A percentile compares a stretch with the other conserved stretches of the same genome.
phyloP scores from a whole-genome alignment of 176 grass and related monocot species.

The Carex littledalei region DNA sequence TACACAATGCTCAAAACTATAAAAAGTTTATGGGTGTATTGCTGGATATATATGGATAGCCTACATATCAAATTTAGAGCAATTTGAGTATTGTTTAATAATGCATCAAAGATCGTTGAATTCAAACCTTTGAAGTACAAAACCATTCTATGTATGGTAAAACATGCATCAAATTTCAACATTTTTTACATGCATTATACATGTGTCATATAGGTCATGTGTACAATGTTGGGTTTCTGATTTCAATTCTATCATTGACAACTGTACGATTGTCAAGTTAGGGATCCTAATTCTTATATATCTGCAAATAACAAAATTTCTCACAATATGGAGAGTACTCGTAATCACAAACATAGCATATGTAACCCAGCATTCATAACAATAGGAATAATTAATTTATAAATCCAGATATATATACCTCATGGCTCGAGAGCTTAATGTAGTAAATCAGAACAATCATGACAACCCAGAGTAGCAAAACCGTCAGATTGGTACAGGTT shows the following conservation, averaged over 20 bases:
- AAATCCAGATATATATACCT: slow-evolving; percentile 40
- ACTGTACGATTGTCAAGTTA: background rate
- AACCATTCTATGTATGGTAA: background rate
- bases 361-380: background rate
- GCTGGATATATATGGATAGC: background rate
- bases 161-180: background rate
- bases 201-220: background rate
- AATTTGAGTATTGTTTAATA: background rate
- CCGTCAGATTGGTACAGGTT: slow-evolving; percentile 76
- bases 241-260: background rate
- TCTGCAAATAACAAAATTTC: background rate
- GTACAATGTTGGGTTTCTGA: background rate
- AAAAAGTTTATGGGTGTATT: background rate
- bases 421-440: slow-evolving; percentile 80
- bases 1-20: background rate
- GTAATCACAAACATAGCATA: background rate
- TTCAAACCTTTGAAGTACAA: background rate
- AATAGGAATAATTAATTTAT: background rate
- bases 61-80: background rate
- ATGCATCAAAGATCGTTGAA: background rate
- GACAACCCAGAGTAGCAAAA: slow-evolving; percentile 77
- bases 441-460: slow-evolving; percentile 93
- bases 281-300: background rate
- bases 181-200: background rate
- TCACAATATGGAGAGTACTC: background rate